Conservation (phyloP, 116 monocot species). For the Cymodocea nodosa region DNA sequence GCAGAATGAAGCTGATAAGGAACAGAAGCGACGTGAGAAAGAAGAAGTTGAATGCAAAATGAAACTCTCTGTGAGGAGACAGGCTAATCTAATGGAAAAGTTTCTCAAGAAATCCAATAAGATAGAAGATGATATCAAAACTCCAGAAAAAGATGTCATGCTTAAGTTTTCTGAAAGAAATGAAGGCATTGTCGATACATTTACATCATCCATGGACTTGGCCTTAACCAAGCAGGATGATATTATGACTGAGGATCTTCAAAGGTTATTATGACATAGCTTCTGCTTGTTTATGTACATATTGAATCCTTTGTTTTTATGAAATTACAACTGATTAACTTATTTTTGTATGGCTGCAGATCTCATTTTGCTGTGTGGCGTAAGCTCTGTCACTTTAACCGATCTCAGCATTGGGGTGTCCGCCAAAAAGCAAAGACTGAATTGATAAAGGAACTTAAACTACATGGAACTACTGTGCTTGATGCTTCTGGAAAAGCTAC, state of each 20-base stretch:
- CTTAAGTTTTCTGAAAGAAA: conserved; percentile 8
- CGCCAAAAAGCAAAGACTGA: conserved; percentile 50
- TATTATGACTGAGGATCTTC: conserved; percentile 22
- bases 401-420: conserved; percentile 50
- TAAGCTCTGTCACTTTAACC: conserved; percentile 16
- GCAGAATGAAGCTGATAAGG: conserved; percentile 58
- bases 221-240: conserved; percentile 31
- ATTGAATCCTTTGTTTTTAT: background rate
- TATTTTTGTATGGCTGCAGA: conserved; percentile 20
- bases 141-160: background rate
- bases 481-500: conserved; percentile 13
- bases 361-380: conserved; percentile 49
- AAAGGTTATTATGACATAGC: conserved; percentile 24
- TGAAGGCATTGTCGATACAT: conserved; percentile 12
- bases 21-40: conserved; percentile 45
- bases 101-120: conserved; percentile 61
- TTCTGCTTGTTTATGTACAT: background rate
- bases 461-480: conserved; percentile 27
- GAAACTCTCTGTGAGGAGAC: conserved; percentile 45
- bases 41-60: conserved; percentile 57
- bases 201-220: conserved; percentile 47
- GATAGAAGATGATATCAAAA: conserved; percentile 7
- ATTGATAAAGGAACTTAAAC: conserved; percentile 51
- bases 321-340: background rate
- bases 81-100: conserved; percentile 78